Conservation (phyloP, 345 rosid species). For the Lepidium africanum region DNA sequence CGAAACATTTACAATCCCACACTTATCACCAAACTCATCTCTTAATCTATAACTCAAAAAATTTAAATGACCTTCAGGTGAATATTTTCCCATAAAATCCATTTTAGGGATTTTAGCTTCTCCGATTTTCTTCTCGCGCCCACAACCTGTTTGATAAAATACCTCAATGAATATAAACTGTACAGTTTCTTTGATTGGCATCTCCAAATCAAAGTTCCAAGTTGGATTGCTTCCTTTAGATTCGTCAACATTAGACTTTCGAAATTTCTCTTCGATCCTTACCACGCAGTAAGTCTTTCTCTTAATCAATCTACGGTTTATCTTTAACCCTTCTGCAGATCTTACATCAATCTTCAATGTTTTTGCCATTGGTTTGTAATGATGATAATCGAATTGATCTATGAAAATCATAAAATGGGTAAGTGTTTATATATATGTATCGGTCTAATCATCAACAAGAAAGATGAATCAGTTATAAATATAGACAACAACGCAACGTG, state of each 20-base stretch:
- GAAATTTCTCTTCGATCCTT: slow-evolving; percentile 11
- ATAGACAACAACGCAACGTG: not conserved
- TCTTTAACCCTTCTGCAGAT: slow-evolving; percentile 49
- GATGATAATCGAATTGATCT: not conserved
- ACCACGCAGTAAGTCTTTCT: slow-evolving; percentile 32
- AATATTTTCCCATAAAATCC: slow-evolving; percentile 45
- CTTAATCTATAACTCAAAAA: slow-evolving; percentile 64
- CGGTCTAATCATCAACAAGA: not conserved
- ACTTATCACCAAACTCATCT: slow-evolving; percentile 37
- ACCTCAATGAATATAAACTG: slow-evolving; percentile 42
- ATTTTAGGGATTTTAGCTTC: slow-evolving; percentile 37
- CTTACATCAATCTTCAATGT: slow-evolving; percentile 44
- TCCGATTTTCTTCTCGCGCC: slow-evolving; percentile 30
- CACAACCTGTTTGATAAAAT: slow-evolving; percentile 29
- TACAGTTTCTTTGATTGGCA: slow-evolving; percentile 22
- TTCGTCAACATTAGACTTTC: slow-evolving; percentile 13
- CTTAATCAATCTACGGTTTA: slow-evolving; percentile 32
- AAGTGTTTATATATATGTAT: not conserved
- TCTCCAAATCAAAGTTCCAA: slow-evolving; percentile 47
- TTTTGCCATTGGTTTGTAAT: slow-evolving; percentile 8
- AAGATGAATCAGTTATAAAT: not conserved
- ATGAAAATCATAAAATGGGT: not conserved
- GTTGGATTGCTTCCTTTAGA: slow-evolving; percentile 27
- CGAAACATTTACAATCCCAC: slow-evolving; percentile 63
- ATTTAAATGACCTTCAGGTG: slow-evolving; percentile 41